A percentile compares a stretch with the other conserved stretches of the same genome.
These are phyloP conservation scores for Calcarisporium arbuscula DNA, from an alignment of 2,329 filamentous ascomycete species.

Conservation along the genomic window DNA sequence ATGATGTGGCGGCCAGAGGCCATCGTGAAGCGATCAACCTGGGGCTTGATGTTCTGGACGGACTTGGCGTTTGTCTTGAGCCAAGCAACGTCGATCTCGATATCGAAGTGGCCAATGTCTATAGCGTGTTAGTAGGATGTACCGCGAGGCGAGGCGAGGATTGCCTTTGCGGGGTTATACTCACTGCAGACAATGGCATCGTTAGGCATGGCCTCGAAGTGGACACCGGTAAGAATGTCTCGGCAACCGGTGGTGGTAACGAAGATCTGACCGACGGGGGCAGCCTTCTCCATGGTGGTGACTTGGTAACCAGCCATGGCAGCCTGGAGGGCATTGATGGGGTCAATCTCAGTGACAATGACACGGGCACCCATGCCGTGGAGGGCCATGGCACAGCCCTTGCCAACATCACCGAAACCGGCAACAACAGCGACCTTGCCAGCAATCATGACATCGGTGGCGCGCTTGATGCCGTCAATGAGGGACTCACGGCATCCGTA, in stretches of 20 bases:
- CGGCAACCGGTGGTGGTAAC: slow-evolving; percentile 99
- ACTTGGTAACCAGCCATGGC: slow-evolving; percentile 97
- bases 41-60: slow-evolving; percentile 98
- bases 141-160: slow-evolving; percentile 1
- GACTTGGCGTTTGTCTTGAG: slow-evolving; percentile 93
- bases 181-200: slow-evolving; percentile 97
- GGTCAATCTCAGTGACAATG: slow-evolving; percentile 93
- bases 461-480: slow-evolving; percentile 99
- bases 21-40: slow-evolving; percentile 98
- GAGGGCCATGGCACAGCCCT: slow-evolving; percentile 95
- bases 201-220: slow-evolving; percentile 95
- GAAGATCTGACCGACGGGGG: slow-evolving; percentile 86
- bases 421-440: slow-evolving; percentile 97
- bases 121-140: slow-evolving; percentile 11
- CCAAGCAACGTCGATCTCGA: slow-evolving; percentile 99
- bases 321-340: slow-evolving; percentile 99
- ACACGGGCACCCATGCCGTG: slow-evolving; percentile 96
- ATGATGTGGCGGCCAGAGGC: slow-evolving; percentile 93
- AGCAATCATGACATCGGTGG: slow-evolving; percentile 99
- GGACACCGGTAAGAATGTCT: slow-evolving; percentile 85
- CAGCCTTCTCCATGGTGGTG: slow-evolving; percentile 96
- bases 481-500: slow-evolving; percentile 99
- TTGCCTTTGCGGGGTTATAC: slow-evolving; percentile 17
- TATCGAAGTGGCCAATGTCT: slow-evolving; percentile 99
- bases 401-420: slow-evolving; percentile 98